Base-by-base conservation (phyloP, 257 asterid species). In the Lycium barbarum region DNA sequence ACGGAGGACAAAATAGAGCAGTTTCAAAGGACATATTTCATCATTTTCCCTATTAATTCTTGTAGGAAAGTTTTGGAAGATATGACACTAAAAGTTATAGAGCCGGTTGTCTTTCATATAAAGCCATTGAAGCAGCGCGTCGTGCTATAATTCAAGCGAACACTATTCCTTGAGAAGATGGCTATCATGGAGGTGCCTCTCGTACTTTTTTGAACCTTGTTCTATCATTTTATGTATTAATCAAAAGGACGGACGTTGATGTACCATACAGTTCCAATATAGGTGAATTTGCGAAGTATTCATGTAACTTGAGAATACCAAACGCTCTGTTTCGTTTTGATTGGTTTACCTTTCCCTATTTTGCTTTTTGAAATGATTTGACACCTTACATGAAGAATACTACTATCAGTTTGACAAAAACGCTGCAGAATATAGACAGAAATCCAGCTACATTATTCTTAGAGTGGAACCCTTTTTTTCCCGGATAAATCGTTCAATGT, bases 341-440 rank as follows among this genome's bases (percentile, higher is more conserved):
- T 40, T 12, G 43, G 43, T 66, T 66, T 12, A 12, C 45, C 3
- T 66, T 67, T 35, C 26, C 5, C 2, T 13, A 6, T 14, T 6
- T 72, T n/a, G 5, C 10, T 43, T 72, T n/a, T 40, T 45, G 55
- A 43, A n/a, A 18, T 7, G 58, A 45, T 0, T 9, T 45, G 36
- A 45, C 18, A 45, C 2, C 17, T 45, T 72, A 45, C 38, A 45
- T 53, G 57, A 72, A 72, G 79, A 70, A 38, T 70, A 70, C 38
- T 10, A 72, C 7, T 15, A 47, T 47, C 45, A 70, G 79, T 70
- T 62, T 84, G 47, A 72, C 80, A 72, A 72, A 72, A 2, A 2
- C 45, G 18, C 36, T 45, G 80, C 58, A 72, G 57, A 72, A 70
- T 70, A 40, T 72, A 72, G 80, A 72, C 80, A 72, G 58, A 72